Evolutionary conservation across 2,329 filamentous ascomycete species (phyloP), one percentile per base, ranked within the genome.

Genomic region (Arthrocladium fulminans): DNA sequence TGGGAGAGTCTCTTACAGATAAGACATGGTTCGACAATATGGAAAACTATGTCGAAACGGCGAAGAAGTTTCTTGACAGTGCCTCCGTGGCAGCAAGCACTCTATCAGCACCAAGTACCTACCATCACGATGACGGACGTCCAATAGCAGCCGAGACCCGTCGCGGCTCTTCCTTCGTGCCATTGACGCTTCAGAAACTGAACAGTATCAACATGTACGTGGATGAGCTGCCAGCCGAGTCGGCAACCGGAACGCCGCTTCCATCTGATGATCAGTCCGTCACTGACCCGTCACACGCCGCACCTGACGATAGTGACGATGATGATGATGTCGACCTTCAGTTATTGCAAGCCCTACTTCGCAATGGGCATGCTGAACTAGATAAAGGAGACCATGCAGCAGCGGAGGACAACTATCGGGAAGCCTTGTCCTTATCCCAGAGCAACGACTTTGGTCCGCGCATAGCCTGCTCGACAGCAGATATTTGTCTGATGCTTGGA

Each of bases 81-180:
- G 55, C 55, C 8, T 57, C 55, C 12, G 52, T 52, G 37, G 54
- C 52, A n/a, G 55, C 55, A n/a, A 57, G 48, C 39, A 54, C 52
- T 3, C 41, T 52, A 23, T 56, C 55, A 23, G 38, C 45, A 22
- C 15, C 37, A 13, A 42, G 37, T 20, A 17, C 22, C 10, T 24
- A 13, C n/a, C 34, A 38, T 15, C 20, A 39, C 13, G 44, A 47
- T 27, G 42, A 35, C 12, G 44, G 29, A 17, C 17, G 22, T 39
- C 32, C 23, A 17, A 3, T 23, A 12, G 20, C 12, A 20, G 12
- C 20, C 23, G 44, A 27, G 17, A 3, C 19, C n/a, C 44, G 44
- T 38, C 44, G 44, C 23, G 45, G 45, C 24, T 41, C 37, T 13
- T 20, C 34, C 15, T 42, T 40, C n/a, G 38, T 29, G 12, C 45